Conservation (phyloP, 2,329 filamentous ascomycete genomes). For the Botryosphaeria agaves region DNA sequence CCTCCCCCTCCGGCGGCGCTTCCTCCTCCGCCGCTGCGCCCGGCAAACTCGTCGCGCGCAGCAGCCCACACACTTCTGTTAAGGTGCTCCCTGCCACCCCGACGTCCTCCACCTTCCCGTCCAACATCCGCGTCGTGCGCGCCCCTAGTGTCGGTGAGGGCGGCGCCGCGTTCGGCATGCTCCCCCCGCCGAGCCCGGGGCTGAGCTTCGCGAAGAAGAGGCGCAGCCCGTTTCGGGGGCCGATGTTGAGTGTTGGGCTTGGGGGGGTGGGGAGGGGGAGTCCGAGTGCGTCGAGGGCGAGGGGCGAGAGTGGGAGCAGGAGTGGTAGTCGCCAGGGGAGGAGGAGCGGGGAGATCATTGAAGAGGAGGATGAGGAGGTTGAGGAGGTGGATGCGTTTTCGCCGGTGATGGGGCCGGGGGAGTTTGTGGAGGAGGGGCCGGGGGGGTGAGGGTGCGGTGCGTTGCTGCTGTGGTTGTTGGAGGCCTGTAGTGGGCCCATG, state of each 20-base stretch:
- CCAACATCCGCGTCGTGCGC: slow-evolving; percentile 69
- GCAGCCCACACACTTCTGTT: slow-evolving; percentile 75
- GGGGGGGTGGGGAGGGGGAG: no score
- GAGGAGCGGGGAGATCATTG: slow-evolving; percentile 58
- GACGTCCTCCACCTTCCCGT: slow-evolving; percentile 56
- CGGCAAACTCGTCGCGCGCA: slow-evolving; percentile 45
- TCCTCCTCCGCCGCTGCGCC: slow-evolving; percentile 17
- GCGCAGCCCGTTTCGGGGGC: slow-evolving; percentile 67
- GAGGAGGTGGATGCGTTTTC: slow-evolving; percentile 44
- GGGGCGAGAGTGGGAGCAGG: slow-evolving; percentile 9
- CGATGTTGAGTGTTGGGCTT: slow-evolving; percentile 39
- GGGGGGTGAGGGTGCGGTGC: no score
- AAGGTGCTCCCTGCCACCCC: slow-evolving; percentile 92
- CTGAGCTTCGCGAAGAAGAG: slow-evolving; percentile 71
- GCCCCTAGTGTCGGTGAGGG: slow-evolving; percentile 28
- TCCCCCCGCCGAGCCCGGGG: slow-evolving; percentile 41
- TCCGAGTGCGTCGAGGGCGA: slow-evolving; percentile 5
- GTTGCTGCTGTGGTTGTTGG: no score
- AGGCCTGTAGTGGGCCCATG: no score
- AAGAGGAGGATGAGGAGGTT: slow-evolving; percentile 14
- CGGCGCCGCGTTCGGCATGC: slow-evolving; percentile 7
- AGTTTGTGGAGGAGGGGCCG: slow-evolving; percentile 12
- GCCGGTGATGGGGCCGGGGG: slow-evolving; percentile 23
- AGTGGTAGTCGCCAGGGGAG: slow-evolving; percentile 46
- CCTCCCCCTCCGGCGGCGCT: slow-evolving; percentile 25